Base-by-base conservation (phyloP, 2,329 filamentous ascomycete genomes). In the Penicillium sp. region DNA sequence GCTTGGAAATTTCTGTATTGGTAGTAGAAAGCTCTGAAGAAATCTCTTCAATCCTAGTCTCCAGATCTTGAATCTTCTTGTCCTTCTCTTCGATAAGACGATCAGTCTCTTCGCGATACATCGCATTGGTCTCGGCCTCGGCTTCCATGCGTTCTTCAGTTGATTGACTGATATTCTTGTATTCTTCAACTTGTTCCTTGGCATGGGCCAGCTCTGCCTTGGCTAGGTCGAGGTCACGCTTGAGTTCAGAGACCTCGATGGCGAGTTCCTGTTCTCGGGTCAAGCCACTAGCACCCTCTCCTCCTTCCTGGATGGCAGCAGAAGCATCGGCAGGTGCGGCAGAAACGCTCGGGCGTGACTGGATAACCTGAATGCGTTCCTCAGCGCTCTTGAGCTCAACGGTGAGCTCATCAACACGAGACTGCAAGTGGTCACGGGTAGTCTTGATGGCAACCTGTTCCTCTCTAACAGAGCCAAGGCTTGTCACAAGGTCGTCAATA, bases 351-450 rank as follows among this genome's bases (percentile, higher is more conserved):
- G 90, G 88, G 55, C 89, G 85, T n/a, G 91, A 89, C 63, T 95
- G 91, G 54, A 97, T 80, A 29, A 92, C 85, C 64, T 90, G 88
- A 6, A 91, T 83, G 50, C 92, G 89, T 74, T 98, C 95, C 72
- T 98, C 92, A 0, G 93, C 92, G 68, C 89, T 92, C 65, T 90
- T 89, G 26, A 98, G 81, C 71, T 98, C 92, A 55, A 96, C 90
- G 26, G 88, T 89, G 54, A 99, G 79, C 76, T 98, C 93, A 63
- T 96, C 90, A 3, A 96, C 91, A 56, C 93, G 86, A 33, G 88
- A 85, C 73, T 98, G 93, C 2, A 99, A 82, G 72, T 97, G 91
- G 72, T 98, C 93, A 48, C 90, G 87, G 47, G 87, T 90, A 1
- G 93, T 96, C 80, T 96, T 96, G 25, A 88, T 86, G 26, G 88